Evolutionary conservation across 768 basidiomycete species (phyloP).

Genomic region (Panaeolus papilionaceus): DNA sequence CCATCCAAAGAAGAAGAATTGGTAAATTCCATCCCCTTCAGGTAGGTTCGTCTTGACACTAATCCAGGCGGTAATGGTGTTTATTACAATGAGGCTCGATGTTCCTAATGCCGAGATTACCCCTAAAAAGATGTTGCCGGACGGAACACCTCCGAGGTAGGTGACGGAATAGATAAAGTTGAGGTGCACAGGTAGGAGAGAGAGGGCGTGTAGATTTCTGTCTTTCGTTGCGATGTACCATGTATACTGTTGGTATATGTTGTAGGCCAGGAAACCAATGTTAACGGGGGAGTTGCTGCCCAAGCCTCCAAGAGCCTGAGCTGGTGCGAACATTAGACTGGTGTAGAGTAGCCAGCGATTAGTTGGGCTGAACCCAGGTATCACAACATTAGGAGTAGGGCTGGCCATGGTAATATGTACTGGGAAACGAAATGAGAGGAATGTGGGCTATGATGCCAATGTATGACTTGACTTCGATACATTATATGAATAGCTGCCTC

Average conservation of each 20-base stretch:
- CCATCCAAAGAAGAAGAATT: slow-evolving; percentile 26
- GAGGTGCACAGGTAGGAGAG: slow-evolving; percentile 15
- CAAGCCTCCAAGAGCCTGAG: slow-evolving; percentile 18
- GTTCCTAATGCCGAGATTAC: slow-evolving; percentile 16
- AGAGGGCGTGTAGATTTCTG: slow-evolving; percentile 21
- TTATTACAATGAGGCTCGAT: slow-evolving; percentile 20
- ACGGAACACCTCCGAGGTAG: slow-evolving; percentile 20
- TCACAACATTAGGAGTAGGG: neutral
- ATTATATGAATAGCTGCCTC: too few species aligned
- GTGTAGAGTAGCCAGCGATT: slow-evolving; percentile 21
- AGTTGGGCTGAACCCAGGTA: slow-evolving; percentile 18
- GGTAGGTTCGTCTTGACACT: slow-evolving; percentile 19
- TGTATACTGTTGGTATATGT: slow-evolving; percentile 22
- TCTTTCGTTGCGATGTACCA: slow-evolving; percentile 22
- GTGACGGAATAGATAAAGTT: slow-evolving; percentile 22
- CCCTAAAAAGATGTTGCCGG: slow-evolving; percentile 18
- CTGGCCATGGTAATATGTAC: neutral
- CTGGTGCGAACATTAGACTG: slow-evolving; percentile 20
- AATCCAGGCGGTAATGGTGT: slow-evolving; percentile 20
- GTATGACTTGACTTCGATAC: too few species aligned
- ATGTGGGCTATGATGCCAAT: too few species aligned
- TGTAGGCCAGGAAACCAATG: slow-evolving; percentile 24
- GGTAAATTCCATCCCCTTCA: slow-evolving; percentile 22
- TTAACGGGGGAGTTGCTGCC: slow-evolving; percentile 20
- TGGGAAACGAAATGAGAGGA: neutral